phyloP scores from a whole-genome alignment of 768 basidiomycete genomes.

The Boletus barrowsii region DNA sequence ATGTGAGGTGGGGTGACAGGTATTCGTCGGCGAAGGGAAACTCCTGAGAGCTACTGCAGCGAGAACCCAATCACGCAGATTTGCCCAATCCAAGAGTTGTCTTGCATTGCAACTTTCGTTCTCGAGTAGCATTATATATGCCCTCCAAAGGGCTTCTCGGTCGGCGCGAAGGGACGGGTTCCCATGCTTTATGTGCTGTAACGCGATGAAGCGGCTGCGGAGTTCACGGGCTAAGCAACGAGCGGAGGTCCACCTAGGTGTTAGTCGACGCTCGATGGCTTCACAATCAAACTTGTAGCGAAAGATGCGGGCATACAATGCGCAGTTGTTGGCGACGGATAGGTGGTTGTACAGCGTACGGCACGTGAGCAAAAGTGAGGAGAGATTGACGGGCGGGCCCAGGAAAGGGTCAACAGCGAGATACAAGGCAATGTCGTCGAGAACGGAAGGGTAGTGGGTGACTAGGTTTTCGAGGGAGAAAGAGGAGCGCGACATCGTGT shows the following conservation, averaged over 20 bases:
- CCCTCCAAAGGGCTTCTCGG: conserved; percentile 50
- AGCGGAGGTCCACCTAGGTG: conserved; percentile 36
- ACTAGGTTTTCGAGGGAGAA: conserved; percentile 22
- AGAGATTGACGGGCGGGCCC: conserved; percentile 44
- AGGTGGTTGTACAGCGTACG: conserved; percentile 35
- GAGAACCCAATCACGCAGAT: conserved; percentile 28
- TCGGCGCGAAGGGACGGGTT: conserved; percentile 14
- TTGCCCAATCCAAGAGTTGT: conserved; percentile 44
- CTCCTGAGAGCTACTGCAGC: conserved; percentile 14
- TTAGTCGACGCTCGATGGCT: conserved; percentile 40
- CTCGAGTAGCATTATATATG: conserved; percentile 53
- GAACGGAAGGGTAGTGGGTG: conserved; percentile 8
- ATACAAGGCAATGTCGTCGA: conserved; percentile 44
- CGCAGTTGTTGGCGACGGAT: conserved; percentile 34
- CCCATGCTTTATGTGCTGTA: conserved; percentile 40
- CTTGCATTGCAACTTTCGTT: conserved; percentile 45
- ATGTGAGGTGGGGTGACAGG: conserved; percentile 17
- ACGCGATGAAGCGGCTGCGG: conserved; percentile 37
- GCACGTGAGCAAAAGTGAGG: conserved; percentile 39
- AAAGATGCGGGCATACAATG: conserved; percentile 45
- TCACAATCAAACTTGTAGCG: conserved; percentile 41
- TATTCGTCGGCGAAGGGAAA: neutral
- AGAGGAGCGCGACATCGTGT: conserved; percentile 2
- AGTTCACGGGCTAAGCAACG: conserved; percentile 42
- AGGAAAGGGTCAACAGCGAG: conserved; percentile 35